Conservation (phyloP, 2,329 filamentous ascomycete genomes). For the Sphaceloma murrayae region DNA sequence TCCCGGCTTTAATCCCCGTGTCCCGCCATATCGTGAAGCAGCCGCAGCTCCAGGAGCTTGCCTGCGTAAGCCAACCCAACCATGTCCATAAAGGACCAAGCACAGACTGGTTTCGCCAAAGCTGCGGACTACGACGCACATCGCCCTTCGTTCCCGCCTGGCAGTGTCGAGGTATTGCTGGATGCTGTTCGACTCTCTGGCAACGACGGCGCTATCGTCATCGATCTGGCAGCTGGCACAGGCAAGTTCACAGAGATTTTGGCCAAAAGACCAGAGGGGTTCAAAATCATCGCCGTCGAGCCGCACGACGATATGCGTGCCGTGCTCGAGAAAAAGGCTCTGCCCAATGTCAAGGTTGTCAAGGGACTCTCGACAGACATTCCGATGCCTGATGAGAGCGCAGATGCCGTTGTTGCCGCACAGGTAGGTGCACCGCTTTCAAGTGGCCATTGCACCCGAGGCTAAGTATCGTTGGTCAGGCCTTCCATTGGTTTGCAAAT, state of each 20-base stretch:
- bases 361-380: constrained; percentile 52
- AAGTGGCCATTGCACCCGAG: constrained; percentile 1
- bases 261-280: constrained; percentile 49
- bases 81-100: constrained; percentile 24
- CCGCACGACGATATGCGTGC: constrained; percentile 58
- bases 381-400: constrained; percentile 47
- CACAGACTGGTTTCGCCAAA: constrained; percentile 50
- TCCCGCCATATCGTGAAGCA: not conserved
- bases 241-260: constrained; percentile 61
- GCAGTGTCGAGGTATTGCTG: constrained; percentile 51
- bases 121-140: constrained; percentile 57
- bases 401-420: constrained; percentile 56
- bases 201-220: constrained; percentile 38
- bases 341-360: constrained; percentile 46
- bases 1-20: too few relatives aligned
- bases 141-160: constrained; percentile 55
- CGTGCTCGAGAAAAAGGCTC: constrained; percentile 48
- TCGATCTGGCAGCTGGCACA: constrained; percentile 60
- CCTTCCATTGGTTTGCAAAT: constrained; percentile 55
- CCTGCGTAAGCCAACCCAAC: not conserved
- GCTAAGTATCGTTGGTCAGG: constrained; percentile 23
- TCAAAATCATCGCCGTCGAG: constrained; percentile 53
- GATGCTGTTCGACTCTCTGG: constrained; percentile 43
- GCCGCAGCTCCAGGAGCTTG: not conserved
- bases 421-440: constrained; percentile 45